Base-by-base conservation (phyloP, 768 basidiomycete species). In the Pleurotus pulmonarius region DNA sequence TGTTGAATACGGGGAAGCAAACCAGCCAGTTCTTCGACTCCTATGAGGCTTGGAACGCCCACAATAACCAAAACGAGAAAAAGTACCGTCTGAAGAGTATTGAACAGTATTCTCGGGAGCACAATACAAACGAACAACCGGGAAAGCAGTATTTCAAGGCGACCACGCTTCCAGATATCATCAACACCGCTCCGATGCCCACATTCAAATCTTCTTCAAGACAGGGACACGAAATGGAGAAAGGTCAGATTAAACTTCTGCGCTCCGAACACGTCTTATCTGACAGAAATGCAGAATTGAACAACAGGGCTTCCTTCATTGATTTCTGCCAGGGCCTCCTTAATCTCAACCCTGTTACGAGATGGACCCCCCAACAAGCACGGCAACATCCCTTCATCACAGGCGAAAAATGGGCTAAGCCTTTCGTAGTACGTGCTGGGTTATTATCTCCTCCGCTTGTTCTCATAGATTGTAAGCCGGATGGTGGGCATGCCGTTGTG, bases 61-160 rank as follows among this genome's bases (percentile, higher is more conserved):
- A 94, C 64, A 71, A 81, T 55, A 88, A 80, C 56, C 80, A 83
- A 63, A 87, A 86, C 57, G 86, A 90, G 64, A 88, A 94, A 73
- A 90, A 90, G 68, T 94, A 88, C 69, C 81, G 86, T 48, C 72
- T 98, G 64, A 99, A 98, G 77, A 83, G 83, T 54, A 74, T 99
- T 60, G 95, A 98, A 57, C 94, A 98, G 69, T 99, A 98, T 69
- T 92, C 93, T 4, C 80, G 90, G 47, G 97, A 99, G 70, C 94
- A 95, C 72, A 91, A 91, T 59, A 89, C 92, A 13, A 88, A 94
- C 60, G 97, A 99, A 68, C 97, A 98, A 67, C 95, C 95, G 0
- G 95, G 94, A 63, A 99, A 99, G 72, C 96, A 98, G 70, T 99
- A 98, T 70, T 98, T 99, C 82, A 92, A 94, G 69, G 93, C 94